These are phyloP conservation scores for Dothideomycetidae sp. DNA, from an alignment of 2,329 filamentous ascomycete genomes.

Conservation along the genomic window DNA sequence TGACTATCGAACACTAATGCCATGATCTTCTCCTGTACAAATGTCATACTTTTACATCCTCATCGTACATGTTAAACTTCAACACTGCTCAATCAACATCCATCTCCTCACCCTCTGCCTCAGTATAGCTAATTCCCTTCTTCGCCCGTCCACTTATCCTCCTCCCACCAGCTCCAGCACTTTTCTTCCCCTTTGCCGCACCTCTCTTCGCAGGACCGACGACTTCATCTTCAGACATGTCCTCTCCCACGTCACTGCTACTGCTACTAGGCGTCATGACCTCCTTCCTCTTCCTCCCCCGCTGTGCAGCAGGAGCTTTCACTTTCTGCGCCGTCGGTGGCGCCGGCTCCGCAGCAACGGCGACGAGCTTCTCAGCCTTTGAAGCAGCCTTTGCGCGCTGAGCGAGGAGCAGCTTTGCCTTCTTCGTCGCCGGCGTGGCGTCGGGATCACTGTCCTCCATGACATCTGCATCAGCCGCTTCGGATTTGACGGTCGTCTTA, in stretches of 20 bases:
- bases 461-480: conserved; percentile 18
- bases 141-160: conserved; percentile 24
- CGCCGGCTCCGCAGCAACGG: conserved; percentile 13
- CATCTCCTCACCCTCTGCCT: conserved; percentile 6
- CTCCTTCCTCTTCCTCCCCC: conserved; percentile 19
- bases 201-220: conserved; percentile 14
- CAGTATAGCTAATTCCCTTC: conserved; percentile 13
- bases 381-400: conserved; percentile 13
- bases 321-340: conserved; percentile 12
- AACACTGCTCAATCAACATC: conserved; percentile 8
- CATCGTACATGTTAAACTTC: too few species aligned
- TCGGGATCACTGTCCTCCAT: conserved; percentile 20
- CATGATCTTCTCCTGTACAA: too few species aligned
- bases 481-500: conserved; percentile 19
- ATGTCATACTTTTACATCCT: too few species aligned
- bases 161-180: too few species aligned
- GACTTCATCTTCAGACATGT: conserved; percentile 23
- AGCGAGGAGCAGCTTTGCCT: conserved; percentile 23
- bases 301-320: conserved; percentile 7
- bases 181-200: background rate
- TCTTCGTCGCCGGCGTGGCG: conserved; percentile 27
- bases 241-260: conserved; percentile 25
- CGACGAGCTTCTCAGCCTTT: conserved; percentile 1
- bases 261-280: conserved; percentile 31
- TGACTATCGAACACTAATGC: too few species aligned